Conservation (phyloP, 2,329 filamentous ascomycete species). For the Sphaerulina musiva region DNA sequence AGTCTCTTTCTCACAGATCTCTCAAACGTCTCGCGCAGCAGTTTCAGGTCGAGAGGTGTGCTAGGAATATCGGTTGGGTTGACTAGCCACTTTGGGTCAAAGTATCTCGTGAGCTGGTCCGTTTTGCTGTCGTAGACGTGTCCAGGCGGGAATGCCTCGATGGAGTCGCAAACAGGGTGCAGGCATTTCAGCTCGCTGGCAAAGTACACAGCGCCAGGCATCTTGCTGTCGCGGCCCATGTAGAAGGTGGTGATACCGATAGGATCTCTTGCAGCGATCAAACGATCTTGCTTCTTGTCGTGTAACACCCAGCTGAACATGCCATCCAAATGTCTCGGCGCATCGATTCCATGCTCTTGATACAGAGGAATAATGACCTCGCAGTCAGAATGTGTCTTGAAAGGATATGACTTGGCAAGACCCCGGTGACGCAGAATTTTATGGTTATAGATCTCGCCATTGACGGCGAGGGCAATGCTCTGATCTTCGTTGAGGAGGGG, state of each 20-base stretch:
- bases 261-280: conserved; percentile 88
- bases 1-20: conserved; percentile 89
- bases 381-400: conserved; percentile 98
- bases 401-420: conserved; percentile 78
- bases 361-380: conserved; percentile 99
- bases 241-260: conserved; percentile 98
- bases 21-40: conserved; percentile 75
- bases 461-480: conserved; percentile 86
- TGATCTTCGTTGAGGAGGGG: conserved; percentile 88
- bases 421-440: conserved; percentile 76
- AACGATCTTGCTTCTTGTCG: conserved; percentile 88
- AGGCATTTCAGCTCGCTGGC: conserved; percentile 94
- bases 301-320: conserved; percentile 99
- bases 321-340: conserved; percentile 88
- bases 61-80: conserved; percentile 72
- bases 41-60: conserved; percentile 74
- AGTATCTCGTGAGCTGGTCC: conserved; percentile 77
- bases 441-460: conserved; percentile 99
- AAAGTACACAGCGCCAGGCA: conserved; percentile 84
- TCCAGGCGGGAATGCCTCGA: conserved; percentile 87
- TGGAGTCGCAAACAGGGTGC: conserved; percentile 88
- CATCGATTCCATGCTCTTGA: conserved; percentile 82
- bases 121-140: conserved; percentile 95
- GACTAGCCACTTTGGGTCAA: conserved; percentile 80
- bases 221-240: conserved; percentile 77